Conservation (phyloP, 176 grass and related monocot species). For the Microstegium vimineum region DNA sequence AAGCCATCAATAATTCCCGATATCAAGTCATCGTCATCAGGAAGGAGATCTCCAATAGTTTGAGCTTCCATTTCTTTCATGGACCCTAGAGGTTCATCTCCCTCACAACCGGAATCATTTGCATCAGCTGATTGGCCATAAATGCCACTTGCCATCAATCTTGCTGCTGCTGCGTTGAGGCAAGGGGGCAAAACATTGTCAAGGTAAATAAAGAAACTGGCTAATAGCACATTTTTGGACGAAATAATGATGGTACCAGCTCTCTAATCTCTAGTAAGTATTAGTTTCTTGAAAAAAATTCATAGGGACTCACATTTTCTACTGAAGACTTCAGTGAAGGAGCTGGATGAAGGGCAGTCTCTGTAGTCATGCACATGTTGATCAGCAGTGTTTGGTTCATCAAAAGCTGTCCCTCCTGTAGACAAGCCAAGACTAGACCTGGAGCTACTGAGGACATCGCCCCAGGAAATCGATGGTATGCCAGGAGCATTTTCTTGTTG, state of each 20-base stretch:
- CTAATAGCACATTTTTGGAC: neutral
- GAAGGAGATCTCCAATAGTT: slow-evolving; percentile 81
- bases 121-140: slow-evolving; percentile 38
- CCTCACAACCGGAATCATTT: slow-evolving; percentile 25
- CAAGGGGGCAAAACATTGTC: neutral
- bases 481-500: slow-evolving; percentile 22
- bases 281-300: neutral
- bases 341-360: slow-evolving; percentile 35
- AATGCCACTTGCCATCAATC: slow-evolving; percentile 23
- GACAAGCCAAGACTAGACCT: slow-evolving; percentile 33
- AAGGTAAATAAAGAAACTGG: neutral
- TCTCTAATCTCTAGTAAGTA: neutral
- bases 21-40: slow-evolving; percentile 69
- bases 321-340: slow-evolving; percentile 35
- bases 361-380: slow-evolving; percentile 1
- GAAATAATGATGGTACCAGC: neutral
- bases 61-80: slow-evolving; percentile 80
- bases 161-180: slow-evolving; percentile 35
- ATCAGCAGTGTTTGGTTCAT: slow-evolving; percentile 19
- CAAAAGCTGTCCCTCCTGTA: slow-evolving; percentile 18
- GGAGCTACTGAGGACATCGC: slow-evolving; percentile 23
- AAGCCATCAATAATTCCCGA: slow-evolving; percentile 53
- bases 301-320: slow-evolving; percentile 50
- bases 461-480: slow-evolving; percentile 31
- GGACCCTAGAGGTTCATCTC: slow-evolving; percentile 56